Conservation (phyloP, 805 yeast species). For the Isabelozyma rhagii region DNA sequence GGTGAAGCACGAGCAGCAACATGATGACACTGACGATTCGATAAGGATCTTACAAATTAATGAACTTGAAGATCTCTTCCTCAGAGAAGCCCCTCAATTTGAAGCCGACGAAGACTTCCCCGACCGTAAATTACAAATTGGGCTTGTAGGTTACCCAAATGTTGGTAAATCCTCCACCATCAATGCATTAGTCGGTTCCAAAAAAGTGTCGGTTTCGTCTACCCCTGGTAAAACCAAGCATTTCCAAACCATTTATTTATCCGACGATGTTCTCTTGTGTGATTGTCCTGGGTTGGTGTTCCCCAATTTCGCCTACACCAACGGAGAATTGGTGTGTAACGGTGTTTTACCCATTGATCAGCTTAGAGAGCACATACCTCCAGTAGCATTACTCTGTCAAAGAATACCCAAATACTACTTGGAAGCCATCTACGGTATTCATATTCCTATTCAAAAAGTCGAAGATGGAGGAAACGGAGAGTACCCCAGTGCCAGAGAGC, state of each 20-base stretch:
- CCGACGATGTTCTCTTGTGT: constrained; percentile 81
- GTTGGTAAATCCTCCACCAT: constrained; percentile 95
- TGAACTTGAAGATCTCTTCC: constrained; percentile 78
- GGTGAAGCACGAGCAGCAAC: constrained; percentile 27
- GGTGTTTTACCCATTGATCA: constrained; percentile 99
- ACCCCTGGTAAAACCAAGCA: constrained; percentile 99
- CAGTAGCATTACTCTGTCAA: constrained; percentile 78
- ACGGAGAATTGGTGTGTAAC: constrained; percentile 94
- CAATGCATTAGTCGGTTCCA: constrained; percentile 93
- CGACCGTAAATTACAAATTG: constrained; percentile 71
- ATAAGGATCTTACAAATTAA: constrained; percentile 75
- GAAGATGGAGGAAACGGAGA: constrained; percentile 87
- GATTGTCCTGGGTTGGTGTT: constrained; percentile 99
- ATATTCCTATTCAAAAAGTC: constrained; percentile 66
- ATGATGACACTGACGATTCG: constrained; percentile 23
- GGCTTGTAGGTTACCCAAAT: constrained; percentile 97
- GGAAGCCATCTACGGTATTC: constrained; percentile 93
- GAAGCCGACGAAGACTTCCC: constrained; percentile 57
- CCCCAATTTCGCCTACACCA: constrained; percentile 95
- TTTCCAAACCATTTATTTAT: constrained; percentile 89
- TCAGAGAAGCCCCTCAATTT: constrained; percentile 70
- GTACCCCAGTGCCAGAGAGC: constrained; percentile 82
- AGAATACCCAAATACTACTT: constrained; percentile 84
- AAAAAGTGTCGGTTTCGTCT: constrained; percentile 95
- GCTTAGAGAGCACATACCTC: constrained; percentile 87